A percentile compares a stretch with the other conserved stretches of the same genome.
These are phyloP conservation scores for Coniferiporia sulphurascens DNA, from an alignment of 1,284 basidiomycete species.

Conservation along the genomic window DNA sequence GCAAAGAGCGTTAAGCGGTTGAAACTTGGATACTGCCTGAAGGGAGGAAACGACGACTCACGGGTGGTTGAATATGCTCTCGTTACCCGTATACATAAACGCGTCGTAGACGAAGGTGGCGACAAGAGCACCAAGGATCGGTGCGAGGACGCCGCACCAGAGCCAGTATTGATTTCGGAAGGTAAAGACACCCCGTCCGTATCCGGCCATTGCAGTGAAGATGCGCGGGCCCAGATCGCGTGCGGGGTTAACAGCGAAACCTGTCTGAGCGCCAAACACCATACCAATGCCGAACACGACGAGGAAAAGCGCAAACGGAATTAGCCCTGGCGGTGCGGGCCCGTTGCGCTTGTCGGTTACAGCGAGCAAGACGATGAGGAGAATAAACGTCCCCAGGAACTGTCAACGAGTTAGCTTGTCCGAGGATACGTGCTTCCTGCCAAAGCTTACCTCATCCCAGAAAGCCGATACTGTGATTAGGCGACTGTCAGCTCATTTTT, in stretches of 20 bases:
- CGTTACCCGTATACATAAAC: constrained; percentile 31
- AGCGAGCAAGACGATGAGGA: constrained; percentile 44
- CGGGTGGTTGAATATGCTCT: constrained; percentile 23
- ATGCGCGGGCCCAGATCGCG: constrained; percentile 61
- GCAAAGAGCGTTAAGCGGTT: not conserved
- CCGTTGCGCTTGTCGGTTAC: constrained; percentile 43
- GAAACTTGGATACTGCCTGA: not conserved
- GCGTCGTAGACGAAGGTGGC: constrained; percentile 34
- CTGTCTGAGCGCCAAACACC: constrained; percentile 55
- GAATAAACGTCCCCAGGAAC: constrained; percentile 55
- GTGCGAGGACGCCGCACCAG: constrained; percentile 40
- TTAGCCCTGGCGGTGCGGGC: constrained; percentile 43
- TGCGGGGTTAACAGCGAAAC: constrained; percentile 59
- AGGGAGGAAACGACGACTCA: constrained; percentile 1
- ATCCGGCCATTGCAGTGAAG: constrained; percentile 56
- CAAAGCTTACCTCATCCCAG: constrained; percentile 12
- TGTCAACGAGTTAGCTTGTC: constrained; percentile 18
- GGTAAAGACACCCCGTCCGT: constrained; percentile 39
- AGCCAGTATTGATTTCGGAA: constrained; percentile 40
- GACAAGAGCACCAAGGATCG: constrained; percentile 32
- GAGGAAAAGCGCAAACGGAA: constrained; percentile 53
- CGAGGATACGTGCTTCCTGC: not conserved
- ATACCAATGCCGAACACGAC: constrained; percentile 49
- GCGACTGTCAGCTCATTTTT: not conserved
- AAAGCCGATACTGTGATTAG: constrained; percentile 13